Evolutionary conservation across 2,329 filamentous ascomycete genomes (phyloP), one percentile per base, ranked within the genome.

Genomic region (Ilyonectria destructans): DNA sequence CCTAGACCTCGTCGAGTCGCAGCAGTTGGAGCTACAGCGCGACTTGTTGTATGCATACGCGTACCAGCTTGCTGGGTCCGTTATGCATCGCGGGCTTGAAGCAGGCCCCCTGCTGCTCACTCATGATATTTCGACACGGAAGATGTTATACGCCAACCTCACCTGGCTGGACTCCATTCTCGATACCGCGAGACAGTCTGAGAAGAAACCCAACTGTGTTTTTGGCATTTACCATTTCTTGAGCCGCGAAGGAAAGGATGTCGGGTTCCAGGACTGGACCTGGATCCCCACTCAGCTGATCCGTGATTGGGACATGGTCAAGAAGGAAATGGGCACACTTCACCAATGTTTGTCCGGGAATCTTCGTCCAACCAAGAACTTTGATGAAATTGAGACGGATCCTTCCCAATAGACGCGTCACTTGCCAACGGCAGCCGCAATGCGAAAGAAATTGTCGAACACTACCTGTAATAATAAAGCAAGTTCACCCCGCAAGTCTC

Each of bases 11-110:
- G 13, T 19, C 45, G 6, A 23, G 19, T 6, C 45, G 13, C 19
- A 48, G 21, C 19, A 23, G 10, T 21, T 48, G 3, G 45, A 48
- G 19, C 45, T 48, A 8, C 45, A 48, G n/a, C 9, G 9, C 19
- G 45, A 48, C 19, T 23, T 48, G 19, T 21, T 48, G 19, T 19
- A 48, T 21, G 45, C 45, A 3, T 48, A 48, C 19, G 6, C 13
- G 10, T 19, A 13, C 6, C 45, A 48, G 2, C 45, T 48, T 23
- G 45, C 13, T 9, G 19, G 10, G 8, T 21, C 9, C n/a, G 4
- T 5, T 2, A 13, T 1, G 19, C 21, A 2, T 26, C 4, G 23
- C 23, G 3, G 3, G 3, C 3, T 2, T 4, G 23, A 5, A 5
- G 23, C 4, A 5, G 23, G 4, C 21, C 2, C 4, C 9, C 13